Conservation (phyloP, 306 rosid genomes). For the Medicago lupulina region DNA sequence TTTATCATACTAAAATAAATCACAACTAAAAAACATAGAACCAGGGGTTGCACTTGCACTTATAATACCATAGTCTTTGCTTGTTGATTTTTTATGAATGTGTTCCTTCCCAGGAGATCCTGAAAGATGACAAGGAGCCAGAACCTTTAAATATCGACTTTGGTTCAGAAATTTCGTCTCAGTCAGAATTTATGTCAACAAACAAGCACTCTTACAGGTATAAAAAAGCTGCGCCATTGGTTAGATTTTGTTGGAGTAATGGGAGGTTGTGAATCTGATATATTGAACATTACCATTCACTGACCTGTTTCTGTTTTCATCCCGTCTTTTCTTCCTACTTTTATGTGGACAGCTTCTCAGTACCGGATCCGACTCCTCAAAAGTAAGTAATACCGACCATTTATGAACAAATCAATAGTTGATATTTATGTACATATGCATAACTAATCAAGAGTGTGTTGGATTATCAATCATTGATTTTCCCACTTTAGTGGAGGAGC, state of each 20-base stretch:
- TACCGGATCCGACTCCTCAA: not conserved
- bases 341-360: conserved; percentile 11
- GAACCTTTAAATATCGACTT: conserved; percentile 62
- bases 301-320: conserved; percentile 30
- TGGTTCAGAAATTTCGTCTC: conserved; percentile 70
- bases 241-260: conserved; percentile 31
- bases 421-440: not conserved
- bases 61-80: conserved; percentile 1
- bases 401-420: not conserved
- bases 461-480: not conserved
- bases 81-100: conserved; percentile 28
- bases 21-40: conserved; percentile 2
- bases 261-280: conserved; percentile 12
- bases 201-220: conserved; percentile 58
- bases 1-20: conserved; percentile 8
- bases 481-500: not conserved
- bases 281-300: conserved; percentile 16
- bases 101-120: conserved; percentile 60
- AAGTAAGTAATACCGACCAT: not conserved
- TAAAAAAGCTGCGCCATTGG: conserved; percentile 25
- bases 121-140: conserved; percentile 52
- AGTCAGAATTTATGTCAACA: conserved; percentile 67
- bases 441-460: not conserved
- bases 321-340: conserved; percentile 21
- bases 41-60: conserved; percentile 24